Conservation (phyloP, 495 filamentous ascomycete species). For the Penicillium herquei region DNA sequence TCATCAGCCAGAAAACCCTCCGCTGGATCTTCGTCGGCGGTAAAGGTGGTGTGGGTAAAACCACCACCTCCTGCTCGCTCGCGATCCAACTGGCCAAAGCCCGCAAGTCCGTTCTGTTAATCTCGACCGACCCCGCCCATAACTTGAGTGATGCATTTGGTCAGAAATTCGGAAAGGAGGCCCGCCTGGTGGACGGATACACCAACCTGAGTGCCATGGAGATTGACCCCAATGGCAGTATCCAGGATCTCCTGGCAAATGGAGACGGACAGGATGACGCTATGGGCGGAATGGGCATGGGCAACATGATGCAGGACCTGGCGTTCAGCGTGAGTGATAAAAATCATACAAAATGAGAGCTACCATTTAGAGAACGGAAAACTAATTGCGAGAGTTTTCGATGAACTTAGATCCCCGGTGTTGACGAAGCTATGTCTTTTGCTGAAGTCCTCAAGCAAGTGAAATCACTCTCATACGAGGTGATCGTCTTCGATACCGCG, state of each 20-base stretch:
- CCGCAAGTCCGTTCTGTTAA: conserved; percentile 91
- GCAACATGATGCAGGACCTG: conserved; percentile 73
- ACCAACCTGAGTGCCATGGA: conserved; percentile 97
- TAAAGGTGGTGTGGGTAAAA: conserved; percentile 99
- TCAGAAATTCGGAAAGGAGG: conserved; percentile 99
- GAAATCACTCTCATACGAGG: conserved; percentile 97
- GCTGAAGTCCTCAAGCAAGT: conserved; percentile 99
- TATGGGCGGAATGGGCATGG: conserved; percentile 63
- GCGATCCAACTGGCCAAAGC: conserved; percentile 97
- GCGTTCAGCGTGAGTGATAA: conserved; percentile 62
- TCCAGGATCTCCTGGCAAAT: conserved; percentile 86
- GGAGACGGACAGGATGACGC: conserved; percentile 75
- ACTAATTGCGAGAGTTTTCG: background rate
- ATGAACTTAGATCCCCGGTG: conserved; percentile 78
- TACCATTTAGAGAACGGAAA: background rate
- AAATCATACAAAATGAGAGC: background rate
- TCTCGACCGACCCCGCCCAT: conserved; percentile 98
- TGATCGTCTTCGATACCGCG: conserved; percentile 98
- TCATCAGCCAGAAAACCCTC: conserved; percentile 88
- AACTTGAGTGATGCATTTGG: conserved; percentile 97
- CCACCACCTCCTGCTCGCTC: conserved; percentile 95
- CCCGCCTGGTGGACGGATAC: conserved; percentile 86
- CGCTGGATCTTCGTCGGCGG: conserved; percentile 99
- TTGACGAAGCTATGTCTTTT: conserved; percentile 99
- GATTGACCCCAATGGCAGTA: conserved; percentile 97